Base-by-base conservation (phyloP, 2,329 filamentous ascomycete species). In the Colletotrichum incanum region DNA sequence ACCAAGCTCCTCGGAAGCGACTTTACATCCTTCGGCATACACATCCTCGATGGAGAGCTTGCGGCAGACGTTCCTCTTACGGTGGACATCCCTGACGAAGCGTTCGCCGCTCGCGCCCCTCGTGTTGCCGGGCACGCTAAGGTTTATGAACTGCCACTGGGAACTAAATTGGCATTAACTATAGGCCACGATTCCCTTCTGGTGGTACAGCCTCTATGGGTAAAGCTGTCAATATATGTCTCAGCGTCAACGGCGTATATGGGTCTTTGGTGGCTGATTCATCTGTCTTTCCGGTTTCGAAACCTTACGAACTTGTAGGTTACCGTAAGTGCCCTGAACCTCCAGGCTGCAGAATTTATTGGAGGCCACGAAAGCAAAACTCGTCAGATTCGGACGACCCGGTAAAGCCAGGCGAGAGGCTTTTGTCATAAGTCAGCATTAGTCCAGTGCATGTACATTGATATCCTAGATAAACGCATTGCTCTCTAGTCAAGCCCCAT, bases 41-140 rank as follows among this genome's bases (percentile, higher is more conserved):
- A 76, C 1, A 73, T 81, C 2, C 73, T 76, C 14, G 76, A 76
- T 28, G 79, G 80, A 41, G 74, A 76, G 41, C 39, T 74, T 18
- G 74, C 72, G 2, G 68, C 73, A 2, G 72, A 76, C n/a, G 74
- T 76, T 23, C 70, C 76, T 1, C 75, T 80, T 5, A 76, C 73
- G 1, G 28, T 67, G 0, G 71, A 76, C 8, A 77, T 76, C 4
- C 73, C 73, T 7, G 79, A 80, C n/a, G 76, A 74, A 20, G 60
- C 66, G 2, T 69, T 69, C 26, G 26, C 23, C 4, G 60, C 60
- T 9, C 60, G 60, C 1, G 66, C 61, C 20, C 52, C 52, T 12
- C 66, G 65, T 20, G 43, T 69, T 11, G 66, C 60, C 14, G 60
- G 52, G 66, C 37, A 50, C 23, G 43, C 41, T 18, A 6, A 31